Evolutionary conservation across 2,329 filamentous ascomycete genomes (phyloP).

Genomic region (Penicillium sclerotigenum): DNA sequence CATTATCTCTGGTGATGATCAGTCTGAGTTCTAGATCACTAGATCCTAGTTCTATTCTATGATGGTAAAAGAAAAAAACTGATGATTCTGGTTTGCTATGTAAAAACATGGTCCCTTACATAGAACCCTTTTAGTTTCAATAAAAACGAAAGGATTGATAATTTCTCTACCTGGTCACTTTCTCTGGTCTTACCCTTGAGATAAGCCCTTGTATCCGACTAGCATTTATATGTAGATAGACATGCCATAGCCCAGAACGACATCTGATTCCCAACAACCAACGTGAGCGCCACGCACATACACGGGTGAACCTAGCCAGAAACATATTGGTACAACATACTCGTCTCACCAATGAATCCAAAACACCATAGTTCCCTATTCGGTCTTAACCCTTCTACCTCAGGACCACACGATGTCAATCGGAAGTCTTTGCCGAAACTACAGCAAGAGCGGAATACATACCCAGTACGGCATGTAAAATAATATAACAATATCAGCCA

Average conservation of each 20-base stretch:
- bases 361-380: background rate
- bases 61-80: conserved; percentile 20
- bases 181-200: background rate
- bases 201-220: background rate
- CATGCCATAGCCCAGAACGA: background rate
- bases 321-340: background rate
- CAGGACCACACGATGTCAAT: background rate
- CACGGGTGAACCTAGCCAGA: background rate
- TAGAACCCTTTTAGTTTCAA: conserved; percentile 25
- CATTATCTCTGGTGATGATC: conserved; percentile 82
- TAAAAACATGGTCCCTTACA: conserved; percentile 27
- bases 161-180: conserved; percentile 9
- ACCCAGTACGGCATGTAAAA: background rate
- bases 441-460: background rate
- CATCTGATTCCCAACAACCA: background rate
- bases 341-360: background rate
- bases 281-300: background rate
- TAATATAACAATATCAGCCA: background rate
- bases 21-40: conserved; percentile 72
- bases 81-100: conserved; percentile 24
- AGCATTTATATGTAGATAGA: background rate
- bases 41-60: conserved; percentile 21
- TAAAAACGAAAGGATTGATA: conserved; percentile 26
- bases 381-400: background rate
- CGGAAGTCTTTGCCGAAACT: background rate